Percentiles rank a stretch among this genome's conserved stretches.
Conservation (phyloP, 2,329 filamentous ascomycete species). For the Trichoderma koningii region DNA sequence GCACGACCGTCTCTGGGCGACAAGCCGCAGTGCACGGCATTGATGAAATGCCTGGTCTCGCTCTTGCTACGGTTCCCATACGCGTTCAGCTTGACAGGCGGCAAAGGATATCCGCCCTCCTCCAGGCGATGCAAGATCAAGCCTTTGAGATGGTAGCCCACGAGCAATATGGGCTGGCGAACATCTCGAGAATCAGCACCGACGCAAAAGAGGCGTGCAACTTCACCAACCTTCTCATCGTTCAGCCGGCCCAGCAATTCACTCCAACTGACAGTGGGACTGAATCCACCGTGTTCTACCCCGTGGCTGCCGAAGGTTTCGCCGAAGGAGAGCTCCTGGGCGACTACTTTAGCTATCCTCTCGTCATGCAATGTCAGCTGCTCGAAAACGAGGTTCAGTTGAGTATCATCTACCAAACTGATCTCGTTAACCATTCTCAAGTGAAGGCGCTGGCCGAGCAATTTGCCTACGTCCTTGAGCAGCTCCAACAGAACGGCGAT, state of each 20-base stretch:
- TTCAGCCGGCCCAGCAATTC: constrained; percentile 13
- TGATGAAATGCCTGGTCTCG: constrained; percentile 30
- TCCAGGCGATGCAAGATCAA: constrained; percentile 13
- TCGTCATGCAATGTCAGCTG: constrained; percentile 16
- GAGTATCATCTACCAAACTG: not conserved
- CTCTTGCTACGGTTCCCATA: constrained; percentile 32
- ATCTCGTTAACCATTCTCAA: not conserved
- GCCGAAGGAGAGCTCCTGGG: not conserved
- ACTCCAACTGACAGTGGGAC: not conserved
- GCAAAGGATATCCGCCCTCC: not conserved
- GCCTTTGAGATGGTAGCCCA: constrained; percentile 14
- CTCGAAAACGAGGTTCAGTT: not conserved
- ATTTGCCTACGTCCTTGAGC: constrained; percentile 13
- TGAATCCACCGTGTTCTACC: not conserved
- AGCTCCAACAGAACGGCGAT: not conserved
- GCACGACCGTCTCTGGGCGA: constrained; percentile 31
- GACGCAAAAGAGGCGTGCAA: constrained; percentile 16
- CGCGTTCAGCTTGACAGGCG: not conserved
- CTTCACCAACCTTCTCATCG: constrained; percentile 11
- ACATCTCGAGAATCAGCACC: not conserved
- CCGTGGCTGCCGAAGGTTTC: not conserved
- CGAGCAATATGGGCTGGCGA: constrained; percentile 17
- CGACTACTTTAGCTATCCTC: constrained; percentile 14
- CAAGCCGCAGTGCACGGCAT: constrained; percentile 30
- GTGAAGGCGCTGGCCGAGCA: constrained; percentile 10